Evolutionary conservation across 495 filamentous ascomycete species (phyloP).

Genomic region (Jackrogersella minutella): DNA sequence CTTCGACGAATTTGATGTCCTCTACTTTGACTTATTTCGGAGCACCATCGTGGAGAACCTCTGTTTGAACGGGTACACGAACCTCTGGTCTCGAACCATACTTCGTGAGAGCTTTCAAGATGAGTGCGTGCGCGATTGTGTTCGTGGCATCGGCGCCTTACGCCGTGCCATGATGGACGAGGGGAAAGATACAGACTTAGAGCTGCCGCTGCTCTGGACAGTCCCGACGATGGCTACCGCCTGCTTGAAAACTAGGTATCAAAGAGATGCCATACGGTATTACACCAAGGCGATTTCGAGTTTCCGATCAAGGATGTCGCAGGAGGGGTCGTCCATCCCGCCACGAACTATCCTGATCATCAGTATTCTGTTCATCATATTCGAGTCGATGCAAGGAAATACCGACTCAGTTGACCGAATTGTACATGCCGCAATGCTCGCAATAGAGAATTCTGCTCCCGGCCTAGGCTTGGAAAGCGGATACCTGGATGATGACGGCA

Average conservation of each 20-base stretch:
- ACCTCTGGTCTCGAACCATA: slow-evolving; percentile 29
- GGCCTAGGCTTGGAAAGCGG: neutral
- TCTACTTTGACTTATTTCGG: slow-evolving; percentile 36
- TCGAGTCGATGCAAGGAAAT: slow-evolving; percentile 34
- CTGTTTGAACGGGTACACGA: slow-evolving; percentile 20
- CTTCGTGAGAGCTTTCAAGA: slow-evolving; percentile 31
- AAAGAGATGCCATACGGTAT: slow-evolving; percentile 22
- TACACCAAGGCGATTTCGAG: slow-evolving; percentile 29
- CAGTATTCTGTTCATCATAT: slow-evolving; percentile 29
- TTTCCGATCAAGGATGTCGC: slow-evolving; percentile 21
- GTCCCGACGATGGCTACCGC: slow-evolving; percentile 3
- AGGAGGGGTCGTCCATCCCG: slow-evolving; percentile 3
- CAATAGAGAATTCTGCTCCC: slow-evolving; percentile 3
- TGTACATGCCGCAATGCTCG: slow-evolving; percentile 13
- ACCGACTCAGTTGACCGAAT: slow-evolving; percentile 22
- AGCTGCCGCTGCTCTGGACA: slow-evolving; percentile 2
- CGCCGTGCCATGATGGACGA: slow-evolving; percentile 21
- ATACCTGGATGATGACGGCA: slow-evolving; percentile 22
- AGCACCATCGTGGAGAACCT: slow-evolving; percentile 23
- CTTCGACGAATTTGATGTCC: slow-evolving; percentile 7
- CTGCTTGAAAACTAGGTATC: slow-evolving; percentile 4
- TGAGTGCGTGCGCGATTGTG: slow-evolving; percentile 30
- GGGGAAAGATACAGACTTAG: neutral
- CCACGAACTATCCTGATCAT: slow-evolving; percentile 26
- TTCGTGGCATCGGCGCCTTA: slow-evolving; percentile 30